Base-by-base conservation (phyloP, 192 early-diverging fungal genomes). In the Coemansia sp. region DNA sequence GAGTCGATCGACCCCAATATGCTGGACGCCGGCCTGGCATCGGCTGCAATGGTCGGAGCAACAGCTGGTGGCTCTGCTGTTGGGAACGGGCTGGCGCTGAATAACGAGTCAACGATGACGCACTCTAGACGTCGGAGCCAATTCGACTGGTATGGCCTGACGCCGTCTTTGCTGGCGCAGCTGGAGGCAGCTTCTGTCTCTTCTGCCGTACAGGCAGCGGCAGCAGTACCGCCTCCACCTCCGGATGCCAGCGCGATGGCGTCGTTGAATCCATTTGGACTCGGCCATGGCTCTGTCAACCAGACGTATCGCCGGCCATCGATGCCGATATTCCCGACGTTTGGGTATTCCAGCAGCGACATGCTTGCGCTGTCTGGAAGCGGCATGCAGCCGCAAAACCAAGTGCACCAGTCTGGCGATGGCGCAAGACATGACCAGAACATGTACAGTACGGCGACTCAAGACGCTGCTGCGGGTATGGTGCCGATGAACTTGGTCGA, bases 1-100 rank as follows among this genome's bases (percentile, higher is more conserved):
- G 77, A 72, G 56, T 81, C 79, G 30, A 81, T 81, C 28, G 79
- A 81, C 28, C 79, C 79, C 17, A 81, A 81, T 42, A 81, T 81
- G 79, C 67, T 81, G 11, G 65, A 81, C 8, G 73, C 67, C 1
- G 73, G 79, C 0, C 69, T 74, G 0, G 55, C 60, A 4, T 52
- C 70, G 22, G 59, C 71, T 22, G 48, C 64, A 56, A 67, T 67
- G 54, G 69, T 55, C 11, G 49, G 32, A 3, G 16, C 63, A 5
- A 49, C 62, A 5, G 50, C 45, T 48, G 29, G 50, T 52, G 63
- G 67, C 34, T 31, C 56, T 30, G 60, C 42, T 18, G n/a, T 17
- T 42, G 58, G 18, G 5, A 22, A 40, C 40, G 40, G 40, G 5
- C 5, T 60, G 40, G 3, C 58, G 5, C 7, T 42, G 36, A 36